phyloP scores from a whole-genome alignment of 495 filamentous ascomycete species.

The Aspergillus kassunensis region DNA sequence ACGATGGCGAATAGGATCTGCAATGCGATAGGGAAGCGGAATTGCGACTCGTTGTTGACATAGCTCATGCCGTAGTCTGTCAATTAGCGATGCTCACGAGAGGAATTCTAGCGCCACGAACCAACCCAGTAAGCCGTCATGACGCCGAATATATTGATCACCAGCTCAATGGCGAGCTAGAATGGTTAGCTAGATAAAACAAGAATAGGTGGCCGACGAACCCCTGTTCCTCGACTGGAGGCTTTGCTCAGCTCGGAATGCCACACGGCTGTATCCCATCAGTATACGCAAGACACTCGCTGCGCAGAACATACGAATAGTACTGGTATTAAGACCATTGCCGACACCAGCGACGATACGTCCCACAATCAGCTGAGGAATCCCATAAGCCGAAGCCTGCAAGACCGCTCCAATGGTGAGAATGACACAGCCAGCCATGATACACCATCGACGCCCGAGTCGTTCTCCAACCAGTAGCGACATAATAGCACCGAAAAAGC shows the following conservation, averaged over 20 bases:
- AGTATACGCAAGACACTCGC: background rate
- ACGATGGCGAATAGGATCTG: constrained; percentile 55
- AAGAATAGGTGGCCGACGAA: constrained; percentile 27
- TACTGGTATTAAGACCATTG: constrained; percentile 46
- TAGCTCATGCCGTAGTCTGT: constrained; percentile 34
- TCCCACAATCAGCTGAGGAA: constrained; percentile 50
- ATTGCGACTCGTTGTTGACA: constrained; percentile 29
- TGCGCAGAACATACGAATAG: constrained; percentile 33
- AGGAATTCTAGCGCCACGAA: constrained; percentile 9
- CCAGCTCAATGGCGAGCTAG: constrained; percentile 51
- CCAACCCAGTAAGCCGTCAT: constrained; percentile 38
- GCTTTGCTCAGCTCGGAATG: constrained; percentile 57
- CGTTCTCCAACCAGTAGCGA: constrained; percentile 48
- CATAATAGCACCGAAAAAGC: constrained; percentile 53
- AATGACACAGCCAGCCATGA: constrained; percentile 48
- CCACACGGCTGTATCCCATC: constrained; percentile 38
- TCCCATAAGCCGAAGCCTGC: constrained; percentile 48
- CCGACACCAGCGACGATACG: constrained; percentile 46
- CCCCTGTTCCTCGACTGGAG: constrained; percentile 57
- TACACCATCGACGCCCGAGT: constrained; percentile 52
- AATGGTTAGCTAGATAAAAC: background rate
- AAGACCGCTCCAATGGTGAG: constrained; percentile 54
- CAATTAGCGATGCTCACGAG: background rate
- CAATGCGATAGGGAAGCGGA: constrained; percentile 50
- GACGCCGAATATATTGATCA: constrained; percentile 56